Evolutionary conservation across 1,139 yeast genomes (phyloP).

Genomic region (Nadsonia commutata): DNA sequence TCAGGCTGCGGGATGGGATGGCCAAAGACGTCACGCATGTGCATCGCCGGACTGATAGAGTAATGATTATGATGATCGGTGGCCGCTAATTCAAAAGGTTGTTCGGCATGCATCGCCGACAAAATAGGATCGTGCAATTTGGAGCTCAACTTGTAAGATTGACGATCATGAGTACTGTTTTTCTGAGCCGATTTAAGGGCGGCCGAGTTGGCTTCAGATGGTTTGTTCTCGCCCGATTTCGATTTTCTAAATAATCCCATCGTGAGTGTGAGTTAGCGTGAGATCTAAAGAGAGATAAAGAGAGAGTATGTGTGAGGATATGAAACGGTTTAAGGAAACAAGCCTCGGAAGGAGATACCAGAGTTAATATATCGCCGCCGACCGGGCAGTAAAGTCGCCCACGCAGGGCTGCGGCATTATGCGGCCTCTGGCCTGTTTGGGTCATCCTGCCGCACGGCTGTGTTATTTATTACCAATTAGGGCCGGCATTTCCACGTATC

Average conservation of each 20-base stretch:
- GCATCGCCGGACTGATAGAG: constrained; percentile 27
- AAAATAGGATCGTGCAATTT: constrained; percentile 52
- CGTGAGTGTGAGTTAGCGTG: too few species aligned
- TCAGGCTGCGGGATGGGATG: constrained; percentile 61
- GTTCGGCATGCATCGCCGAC: constrained; percentile 84
- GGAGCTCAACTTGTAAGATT: neutral
- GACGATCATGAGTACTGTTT: neutral
- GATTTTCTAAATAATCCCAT: neutral
- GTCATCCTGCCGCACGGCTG: too few species aligned
- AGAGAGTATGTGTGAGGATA: too few species aligned
- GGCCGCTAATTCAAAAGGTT: constrained; percentile 76
- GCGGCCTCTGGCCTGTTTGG: too few species aligned
- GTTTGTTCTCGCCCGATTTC: neutral
- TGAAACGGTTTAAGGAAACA: too few species aligned
- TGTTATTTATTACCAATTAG: too few species aligned
- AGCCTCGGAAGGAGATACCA: too few species aligned
- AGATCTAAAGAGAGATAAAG: too few species aligned
- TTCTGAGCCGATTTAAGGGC: neutral
- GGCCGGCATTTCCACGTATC: too few species aligned
- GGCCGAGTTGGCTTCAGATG: neutral
- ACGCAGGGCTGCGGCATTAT: too few species aligned
- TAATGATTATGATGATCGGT: constrained; percentile 23
- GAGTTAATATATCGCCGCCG: too few species aligned
- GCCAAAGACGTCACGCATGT: constrained; percentile 71
- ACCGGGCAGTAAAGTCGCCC: too few species aligned